phyloP scores from a whole-genome alignment of 164 flowering plant genomes.

The Tetracentron sinense region DNA sequence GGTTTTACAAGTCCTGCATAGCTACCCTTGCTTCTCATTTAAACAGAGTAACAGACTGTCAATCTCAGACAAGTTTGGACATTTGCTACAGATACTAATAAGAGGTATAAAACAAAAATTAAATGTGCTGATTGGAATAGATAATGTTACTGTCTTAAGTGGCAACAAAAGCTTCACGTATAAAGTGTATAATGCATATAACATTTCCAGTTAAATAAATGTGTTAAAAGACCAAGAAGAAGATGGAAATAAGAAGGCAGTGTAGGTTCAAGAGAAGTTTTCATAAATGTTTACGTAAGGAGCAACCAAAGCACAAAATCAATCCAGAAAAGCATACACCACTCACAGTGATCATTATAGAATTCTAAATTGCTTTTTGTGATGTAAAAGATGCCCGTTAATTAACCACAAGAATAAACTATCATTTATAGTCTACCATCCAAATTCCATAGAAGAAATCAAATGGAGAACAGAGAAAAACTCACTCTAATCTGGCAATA shows the following conservation, averaged over 20 bases:
- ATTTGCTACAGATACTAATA: too few relatives aligned
- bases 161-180: not conserved
- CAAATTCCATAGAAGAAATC: too few relatives aligned
- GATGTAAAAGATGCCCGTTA: not conserved
- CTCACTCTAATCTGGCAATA: conserved; percentile 81
- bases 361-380: not conserved
- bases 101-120: too few relatives aligned
- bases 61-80: too few relatives aligned
- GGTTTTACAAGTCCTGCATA: not conserved
- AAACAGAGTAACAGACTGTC: not conserved
- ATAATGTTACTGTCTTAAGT: too few relatives aligned
- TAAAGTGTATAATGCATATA: not conserved
- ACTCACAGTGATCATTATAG: not conserved
- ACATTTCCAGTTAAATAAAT: not conserved
- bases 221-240: not conserved
- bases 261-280: not conserved
- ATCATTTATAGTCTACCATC: not conserved
- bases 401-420: not conserved
- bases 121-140: too few relatives aligned
- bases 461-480: not conserved
- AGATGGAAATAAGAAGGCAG: not conserved
- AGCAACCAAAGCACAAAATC: not conserved
- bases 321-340: not conserved
- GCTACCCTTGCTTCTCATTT: not conserved
- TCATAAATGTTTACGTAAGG: too few relatives aligned